Evolutionary conservation across 495 filamentous ascomycete genomes (phyloP).

Genomic region (Cladorrhinum samala): DNA sequence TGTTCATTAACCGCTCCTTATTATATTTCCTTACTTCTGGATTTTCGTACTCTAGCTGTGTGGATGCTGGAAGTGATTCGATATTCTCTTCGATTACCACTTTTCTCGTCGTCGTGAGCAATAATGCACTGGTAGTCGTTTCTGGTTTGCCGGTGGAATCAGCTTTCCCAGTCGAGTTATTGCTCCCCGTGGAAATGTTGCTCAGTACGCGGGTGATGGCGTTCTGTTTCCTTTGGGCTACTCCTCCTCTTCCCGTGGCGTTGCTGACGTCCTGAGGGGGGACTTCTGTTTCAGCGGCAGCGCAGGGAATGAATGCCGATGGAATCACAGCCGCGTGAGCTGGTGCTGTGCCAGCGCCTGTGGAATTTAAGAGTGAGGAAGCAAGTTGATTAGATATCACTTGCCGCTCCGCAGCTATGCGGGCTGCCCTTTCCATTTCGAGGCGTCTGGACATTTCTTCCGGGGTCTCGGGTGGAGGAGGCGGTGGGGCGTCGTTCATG

Average conservation of each 20-base stretch:
- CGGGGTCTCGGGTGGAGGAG: background rate
- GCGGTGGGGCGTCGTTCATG: conserved; percentile 2
- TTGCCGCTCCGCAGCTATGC: conserved; percentile 18
- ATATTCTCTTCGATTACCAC: conserved; percentile 5
- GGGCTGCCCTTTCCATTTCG: conserved; percentile 12
- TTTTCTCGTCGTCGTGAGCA: background rate
- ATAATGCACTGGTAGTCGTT: too few relatives aligned
- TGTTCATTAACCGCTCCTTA: conserved; percentile 15
- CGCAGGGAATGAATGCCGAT: too few relatives aligned
- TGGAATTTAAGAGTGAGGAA: conserved; percentile 18
- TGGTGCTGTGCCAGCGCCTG: too few relatives aligned
- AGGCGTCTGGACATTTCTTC: conserved; percentile 3
- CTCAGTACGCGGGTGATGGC: conserved; percentile 47
- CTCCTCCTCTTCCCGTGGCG: too few relatives aligned
- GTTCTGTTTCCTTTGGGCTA: conserved; percentile 31
- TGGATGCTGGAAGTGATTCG: conserved; percentile 29
- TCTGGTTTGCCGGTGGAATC: too few relatives aligned
- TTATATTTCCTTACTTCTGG: conserved; percentile 28
- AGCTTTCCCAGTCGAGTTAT: too few relatives aligned
- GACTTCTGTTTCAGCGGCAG: too few relatives aligned
- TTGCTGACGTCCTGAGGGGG: too few relatives aligned
- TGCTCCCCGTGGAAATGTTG: conserved; percentile 41
- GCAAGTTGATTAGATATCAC: conserved; percentile 27
- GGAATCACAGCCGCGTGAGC: too few relatives aligned
- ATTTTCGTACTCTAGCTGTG: conserved; percentile 45